Base-by-base conservation (phyloP, 192 early-diverging fungal genomes). In the Coemansia javaensis region DNA sequence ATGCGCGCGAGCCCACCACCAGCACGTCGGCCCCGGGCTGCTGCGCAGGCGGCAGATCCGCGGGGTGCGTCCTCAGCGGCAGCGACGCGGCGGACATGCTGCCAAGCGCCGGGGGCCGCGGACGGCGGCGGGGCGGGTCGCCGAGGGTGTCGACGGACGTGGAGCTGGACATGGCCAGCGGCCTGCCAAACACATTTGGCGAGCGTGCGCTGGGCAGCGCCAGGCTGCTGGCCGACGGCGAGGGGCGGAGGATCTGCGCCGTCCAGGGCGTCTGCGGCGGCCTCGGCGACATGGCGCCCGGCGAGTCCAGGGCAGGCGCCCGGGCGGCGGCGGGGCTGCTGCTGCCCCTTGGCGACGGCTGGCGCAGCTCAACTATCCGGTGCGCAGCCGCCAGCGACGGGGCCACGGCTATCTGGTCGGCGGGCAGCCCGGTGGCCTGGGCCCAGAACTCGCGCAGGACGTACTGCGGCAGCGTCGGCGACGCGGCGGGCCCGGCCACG, bases 381-480 rank as follows among this genome's bases (percentile, higher is more conserved):
- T 51, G 38, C 7, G 68, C 68, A 36, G 57, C 45, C n/a, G 49
- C 52, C 44, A 72, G 40, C 27, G 57, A 56, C 5, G 68, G 68
- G 17, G 62, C 68, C 30, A 72, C 53, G 28, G 42, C 40, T 13
- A 65, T 54, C 50, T 65, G 61, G 21, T 72, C 61, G 2, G 47
- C 31, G 13, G 24, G 39, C 20, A 60, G 32, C 5, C 68, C 68
- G 5, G 50, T 56, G 24, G 65, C 31, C 53, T 72, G 56, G 13
- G 68, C 43, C 68, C 68, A 72, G 53, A 56, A 50, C 32, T 72
- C 68, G 32, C 68, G 68, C 36, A 64, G 49, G 8, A 64, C 61
- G 22, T 72, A 51, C 41, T 72, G 68, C 13, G 61, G 51, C 32
- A 72, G 57, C 14, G 40, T 53, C 4, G 61, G 57, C 6, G 67